Percentiles rank a stretch among this genome's conserved stretches.
These are phyloP conservation scores for Cryptococcus jaspeensis DNA, from an alignment of 1,284 basidiomycete genomes.

Conservation along the genomic window DNA sequence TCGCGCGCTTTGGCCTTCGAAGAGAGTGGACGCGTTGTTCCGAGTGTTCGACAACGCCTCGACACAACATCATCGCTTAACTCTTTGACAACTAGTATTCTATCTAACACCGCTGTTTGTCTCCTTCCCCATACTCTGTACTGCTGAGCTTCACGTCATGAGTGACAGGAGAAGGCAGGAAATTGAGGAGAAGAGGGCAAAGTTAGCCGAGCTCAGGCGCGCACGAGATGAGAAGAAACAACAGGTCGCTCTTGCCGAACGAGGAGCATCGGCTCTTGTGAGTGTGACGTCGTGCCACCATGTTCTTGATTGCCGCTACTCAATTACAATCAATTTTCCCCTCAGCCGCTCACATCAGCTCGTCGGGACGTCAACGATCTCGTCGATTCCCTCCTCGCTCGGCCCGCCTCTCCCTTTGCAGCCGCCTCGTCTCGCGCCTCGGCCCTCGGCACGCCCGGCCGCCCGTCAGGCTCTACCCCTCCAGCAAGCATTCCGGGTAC, in stretches of 20 bases:
- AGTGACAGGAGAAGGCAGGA: slow-evolving; percentile 64
- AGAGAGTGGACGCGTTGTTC: no score
- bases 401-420: slow-evolving; percentile 20
- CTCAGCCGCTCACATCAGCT: slow-evolving; percentile 24
- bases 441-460: slow-evolving; percentile 1
- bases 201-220: slow-evolving; percentile 67
- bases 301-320: neutral
- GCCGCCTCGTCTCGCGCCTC: slow-evolving; percentile 7
- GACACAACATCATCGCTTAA: no score
- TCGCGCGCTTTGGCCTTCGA: no score
- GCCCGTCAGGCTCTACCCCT: slow-evolving; percentile 18
- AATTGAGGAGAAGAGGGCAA: slow-evolving; percentile 86
- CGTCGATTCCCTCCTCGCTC: slow-evolving; percentile 59
- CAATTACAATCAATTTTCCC: neutral
- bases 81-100: no score
- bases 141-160: slow-evolving; percentile 22
- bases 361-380: slow-evolving; percentile 66
- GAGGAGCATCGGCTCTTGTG: slow-evolving; percentile 11
- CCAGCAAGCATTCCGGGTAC: slow-evolving; percentile 66
- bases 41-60: no score
- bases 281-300: neutral
- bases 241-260: slow-evolving; percentile 31
- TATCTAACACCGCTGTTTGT: neutral
- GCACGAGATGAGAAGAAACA: slow-evolving; percentile 47
- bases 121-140: neutral